Evolutionary conservation across 441 rosid genomes (phyloP).

Genomic region (Erodium trifolium): DNA sequence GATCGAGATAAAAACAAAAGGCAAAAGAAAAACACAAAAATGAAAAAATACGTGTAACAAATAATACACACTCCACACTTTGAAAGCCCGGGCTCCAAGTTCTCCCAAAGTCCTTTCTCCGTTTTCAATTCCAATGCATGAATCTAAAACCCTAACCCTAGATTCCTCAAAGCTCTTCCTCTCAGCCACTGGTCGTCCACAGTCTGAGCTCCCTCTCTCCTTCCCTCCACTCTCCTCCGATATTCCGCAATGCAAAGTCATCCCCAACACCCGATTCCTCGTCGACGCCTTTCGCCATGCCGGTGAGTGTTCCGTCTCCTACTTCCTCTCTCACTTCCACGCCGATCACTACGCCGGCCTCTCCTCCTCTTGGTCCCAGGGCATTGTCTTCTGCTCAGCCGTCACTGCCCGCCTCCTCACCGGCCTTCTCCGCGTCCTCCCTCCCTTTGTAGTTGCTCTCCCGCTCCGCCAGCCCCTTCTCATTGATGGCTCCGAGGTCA

Average conservation of each 20-base stretch:
- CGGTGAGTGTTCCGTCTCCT: constrained; percentile 36
- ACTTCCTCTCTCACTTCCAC: constrained; percentile 89
- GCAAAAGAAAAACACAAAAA: too few species aligned
- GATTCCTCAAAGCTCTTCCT: constrained; percentile 44
- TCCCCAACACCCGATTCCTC: constrained; percentile 68
- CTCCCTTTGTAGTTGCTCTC: constrained; percentile 42
- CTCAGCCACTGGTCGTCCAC: constrained; percentile 24
- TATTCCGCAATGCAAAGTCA: constrained; percentile 46
- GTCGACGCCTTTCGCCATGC: constrained; percentile 66
- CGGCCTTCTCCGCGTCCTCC: constrained; percentile 38
- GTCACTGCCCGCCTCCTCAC: constrained; percentile 51
- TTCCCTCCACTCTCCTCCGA: constrained; percentile 9
- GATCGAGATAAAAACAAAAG: too few species aligned
- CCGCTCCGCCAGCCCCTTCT: constrained; percentile 31
- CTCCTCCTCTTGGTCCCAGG: constrained; percentile 57
- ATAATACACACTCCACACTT: too few species aligned
- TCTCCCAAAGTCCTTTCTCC: too few species aligned
- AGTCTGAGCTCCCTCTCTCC: constrained; percentile 14
- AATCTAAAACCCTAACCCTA: constrained; percentile 33
- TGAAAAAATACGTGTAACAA: too few species aligned
- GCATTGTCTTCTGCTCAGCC: constrained; percentile 65
- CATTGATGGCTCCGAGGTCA: constrained; percentile 59
- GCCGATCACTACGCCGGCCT: constrained; percentile 81
- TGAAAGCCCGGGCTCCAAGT: too few species aligned
- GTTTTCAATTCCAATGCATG: not conserved